Base-by-base conservation (phyloP, 108 stramenopile species). In the Skeletonema tropicum region DNA sequence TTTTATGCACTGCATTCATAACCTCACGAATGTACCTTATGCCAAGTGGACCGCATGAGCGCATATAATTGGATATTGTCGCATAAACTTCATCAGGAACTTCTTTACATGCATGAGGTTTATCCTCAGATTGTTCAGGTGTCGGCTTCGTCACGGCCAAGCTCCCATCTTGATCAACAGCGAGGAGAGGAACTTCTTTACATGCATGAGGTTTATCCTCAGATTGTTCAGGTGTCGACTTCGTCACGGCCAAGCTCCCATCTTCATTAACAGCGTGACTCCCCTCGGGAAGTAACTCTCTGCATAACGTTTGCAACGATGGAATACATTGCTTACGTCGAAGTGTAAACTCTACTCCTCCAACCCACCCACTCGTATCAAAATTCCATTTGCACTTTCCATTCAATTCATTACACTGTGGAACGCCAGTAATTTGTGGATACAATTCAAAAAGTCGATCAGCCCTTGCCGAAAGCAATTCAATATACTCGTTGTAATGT, bases 261-360 rank as follows among this genome's bases (percentile, higher is more conserved):
- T 52, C 49, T 52, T 52, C 21, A 21, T 52, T 9, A 6, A 52
- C 0, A 21, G 49, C 49, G 21, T 52, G 49, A 9, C 23, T 6
- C 5, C 49, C 49, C 2, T 52, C 23, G 49, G 49, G 21, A 0
- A 52, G 6, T 21, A 52, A 52, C 21, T 52, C 49, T 52, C 19
- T 52, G 21, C 49, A 52, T 52, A 52, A 52, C 4, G 49, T 52
- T 52, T 52, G 49, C 49, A 52, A 52, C 19, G 49, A 52, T 5
- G 49, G 49, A 19, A 52, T 21, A 23, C 23, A 52, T 52, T 21
- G 21, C 49, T 52, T 52, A 21, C 49, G 49, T 21, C 49, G 49
- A 21, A 52, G 49, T 52, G 49, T 52, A 52, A 52, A 52, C 6
- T 52, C 49, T 5, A 52, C 5, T 52, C 49, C 49, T 8, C 49